Evolutionary conservation across 805 yeast species (phyloP).

Genomic region (Cyberlindnera xishuangbannaensis): DNA sequence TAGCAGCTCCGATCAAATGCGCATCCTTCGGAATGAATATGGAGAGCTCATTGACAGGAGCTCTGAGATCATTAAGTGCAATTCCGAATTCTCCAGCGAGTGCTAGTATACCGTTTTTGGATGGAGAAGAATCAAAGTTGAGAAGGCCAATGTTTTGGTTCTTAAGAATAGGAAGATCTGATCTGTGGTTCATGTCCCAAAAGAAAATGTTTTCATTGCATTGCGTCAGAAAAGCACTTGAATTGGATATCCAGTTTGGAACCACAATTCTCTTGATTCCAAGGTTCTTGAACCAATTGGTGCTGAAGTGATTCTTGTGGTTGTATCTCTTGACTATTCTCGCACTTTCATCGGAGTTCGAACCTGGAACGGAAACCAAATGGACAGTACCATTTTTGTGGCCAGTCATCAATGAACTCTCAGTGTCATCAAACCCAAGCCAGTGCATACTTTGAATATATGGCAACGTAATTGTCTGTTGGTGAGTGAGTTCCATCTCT

Average conservation of each 20-base stretch:
- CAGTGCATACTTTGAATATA: conserved; percentile 49
- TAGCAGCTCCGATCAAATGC: conserved; percentile 28
- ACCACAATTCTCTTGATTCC: conserved; percentile 13
- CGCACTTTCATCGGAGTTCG: conserved; percentile 47
- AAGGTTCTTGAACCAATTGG: conserved; percentile 16
- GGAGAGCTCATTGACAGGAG: conserved; percentile 27
- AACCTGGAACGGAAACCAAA: conserved; percentile 60
- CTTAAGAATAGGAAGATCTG: conserved; percentile 53
- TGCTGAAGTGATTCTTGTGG: conserved; percentile 58
- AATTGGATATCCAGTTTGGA: conserved; percentile 25
- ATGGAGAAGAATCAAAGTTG: conserved; percentile 43
- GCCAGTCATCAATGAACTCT: conserved; percentile 55
- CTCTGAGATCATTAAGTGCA: conserved; percentile 66
- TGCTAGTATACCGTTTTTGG: conserved; percentile 48
- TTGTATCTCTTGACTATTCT: conserved; percentile 74
- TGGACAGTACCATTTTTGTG: conserved; percentile 73
- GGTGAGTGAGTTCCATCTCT: conserved; percentile 43
- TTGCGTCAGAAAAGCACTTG: conserved; percentile 50
- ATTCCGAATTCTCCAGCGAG: conserved; percentile 70
- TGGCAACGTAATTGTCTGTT: conserved; percentile 54
- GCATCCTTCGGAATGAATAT: conserved; percentile 38
- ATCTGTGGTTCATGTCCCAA: conserved; percentile 64
- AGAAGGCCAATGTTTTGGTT: conserved; percentile 45
- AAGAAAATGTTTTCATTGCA: conserved; percentile 67
- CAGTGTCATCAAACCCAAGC: conserved; percentile 35